phyloP scores from a whole-genome alignment of 768 basidiomycete species.

The Exidia glandulosa region DNA sequence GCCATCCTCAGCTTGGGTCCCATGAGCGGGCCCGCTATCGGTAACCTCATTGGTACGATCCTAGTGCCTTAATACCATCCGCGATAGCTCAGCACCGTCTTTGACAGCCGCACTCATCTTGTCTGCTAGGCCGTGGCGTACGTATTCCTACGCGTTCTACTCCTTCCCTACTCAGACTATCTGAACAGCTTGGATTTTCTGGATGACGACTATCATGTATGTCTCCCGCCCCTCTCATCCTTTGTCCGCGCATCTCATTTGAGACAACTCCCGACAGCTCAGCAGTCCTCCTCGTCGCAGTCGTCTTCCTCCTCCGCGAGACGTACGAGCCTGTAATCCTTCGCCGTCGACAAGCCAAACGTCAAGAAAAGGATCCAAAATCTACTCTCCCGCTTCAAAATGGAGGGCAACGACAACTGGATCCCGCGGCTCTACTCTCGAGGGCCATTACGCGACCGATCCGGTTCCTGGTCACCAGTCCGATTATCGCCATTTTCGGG shows the following conservation, averaged over 20 bases:
- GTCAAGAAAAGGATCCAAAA: neutral
- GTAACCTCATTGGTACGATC: neutral
- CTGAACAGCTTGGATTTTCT: conserved; percentile 2
- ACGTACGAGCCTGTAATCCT: conserved; percentile 5
- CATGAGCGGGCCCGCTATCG: conserved; percentile 2
- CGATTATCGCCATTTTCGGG: neutral
- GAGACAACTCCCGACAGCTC: neutral
- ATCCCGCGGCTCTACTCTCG: neutral
- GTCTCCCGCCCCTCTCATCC: neutral
- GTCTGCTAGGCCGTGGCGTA: neutral
- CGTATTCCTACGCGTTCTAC: neutral
- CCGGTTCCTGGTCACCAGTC: conserved; percentile 3
- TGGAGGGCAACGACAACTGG: neutral
- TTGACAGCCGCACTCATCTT: conserved; percentile 1
- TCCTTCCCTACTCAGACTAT: neutral
- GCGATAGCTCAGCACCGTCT: neutral
- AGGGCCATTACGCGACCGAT: conserved; percentile 3
- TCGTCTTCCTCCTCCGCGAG: conserved; percentile 1
- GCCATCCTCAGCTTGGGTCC: conserved; percentile 1
- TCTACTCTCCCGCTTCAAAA: neutral
- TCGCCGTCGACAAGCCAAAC: neutral
- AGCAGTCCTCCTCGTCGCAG: neutral
- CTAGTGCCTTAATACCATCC: neutral
- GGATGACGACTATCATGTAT: conserved; percentile 2
- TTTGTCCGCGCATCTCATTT: neutral